Evolutionary conservation across 768 basidiomycete species (phyloP).

Genomic region (Pholiota molesta): DNA sequence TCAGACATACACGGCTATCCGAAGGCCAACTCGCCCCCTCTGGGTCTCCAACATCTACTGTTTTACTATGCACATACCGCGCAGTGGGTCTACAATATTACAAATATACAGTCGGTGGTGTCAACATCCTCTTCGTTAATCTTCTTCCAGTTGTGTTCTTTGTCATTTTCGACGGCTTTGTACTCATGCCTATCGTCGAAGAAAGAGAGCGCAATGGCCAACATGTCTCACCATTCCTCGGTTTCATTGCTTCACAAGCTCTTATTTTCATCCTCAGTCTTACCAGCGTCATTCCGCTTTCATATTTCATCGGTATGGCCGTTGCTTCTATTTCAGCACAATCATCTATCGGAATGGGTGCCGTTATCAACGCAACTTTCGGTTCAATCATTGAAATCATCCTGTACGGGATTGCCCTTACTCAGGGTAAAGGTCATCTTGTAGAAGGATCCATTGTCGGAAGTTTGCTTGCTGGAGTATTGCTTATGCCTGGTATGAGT

Average conservation of each 20-base stretch:
- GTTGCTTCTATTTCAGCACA: slow-evolving; percentile 99
- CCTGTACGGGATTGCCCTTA: slow-evolving; percentile 87
- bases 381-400: slow-evolving; percentile 98
- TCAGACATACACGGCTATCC: slow-evolving; percentile 74
- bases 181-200: slow-evolving; percentile 76
- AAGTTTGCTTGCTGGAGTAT: slow-evolving; percentile 90
- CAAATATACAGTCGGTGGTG: slow-evolving; percentile 98
- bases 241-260: slow-evolving; percentile 68
- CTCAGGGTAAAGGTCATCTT: slow-evolving; percentile 88
- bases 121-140: slow-evolving; percentile 98
- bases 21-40: slow-evolving; percentile 91
- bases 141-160: slow-evolving; percentile 93
- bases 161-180: slow-evolving; percentile 90
- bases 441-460: slow-evolving; percentile 98
- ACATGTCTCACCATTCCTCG: slow-evolving; percentile 66
- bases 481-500: slow-evolving; percentile 95
- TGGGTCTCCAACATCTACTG: slow-evolving; percentile 80
- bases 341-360: slow-evolving; percentile 98
- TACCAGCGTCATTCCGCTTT: slow-evolving; percentile 92
- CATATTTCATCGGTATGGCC: slow-evolving; percentile 99
- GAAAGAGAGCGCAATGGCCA: slow-evolving; percentile 52
- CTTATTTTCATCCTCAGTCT: slow-evolving; percentile 86
- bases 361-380: slow-evolving; percentile 98
- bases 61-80: slow-evolving; percentile 92
- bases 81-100: slow-evolving; percentile 91